phyloP scores from a whole-genome alignment of 148 eudicot genomes.

The Cornus controversa region DNA sequence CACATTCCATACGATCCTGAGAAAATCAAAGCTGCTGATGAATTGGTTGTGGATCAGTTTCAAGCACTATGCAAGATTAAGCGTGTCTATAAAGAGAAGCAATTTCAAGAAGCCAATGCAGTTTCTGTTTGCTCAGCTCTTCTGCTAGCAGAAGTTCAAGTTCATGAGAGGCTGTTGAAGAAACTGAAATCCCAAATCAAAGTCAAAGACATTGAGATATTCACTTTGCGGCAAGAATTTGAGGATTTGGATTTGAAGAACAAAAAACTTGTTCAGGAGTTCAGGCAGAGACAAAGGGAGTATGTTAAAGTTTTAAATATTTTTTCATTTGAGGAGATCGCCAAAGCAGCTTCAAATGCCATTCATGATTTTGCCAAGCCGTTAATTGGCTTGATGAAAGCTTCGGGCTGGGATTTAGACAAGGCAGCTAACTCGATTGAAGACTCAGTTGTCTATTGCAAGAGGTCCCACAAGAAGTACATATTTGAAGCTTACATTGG shows the following conservation, averaged over 20 bases:
- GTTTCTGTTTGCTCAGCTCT: constrained; percentile 24
- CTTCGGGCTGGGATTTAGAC: constrained; percentile 61
- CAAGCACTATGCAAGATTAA: constrained; percentile 34
- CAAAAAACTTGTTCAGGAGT: constrained; percentile 18
- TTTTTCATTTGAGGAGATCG: constrained; percentile 31
- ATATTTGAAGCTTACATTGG: constrained; percentile 59
- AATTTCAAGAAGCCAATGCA: constrained; percentile 26
- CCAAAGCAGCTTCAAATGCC: constrained; percentile 32
- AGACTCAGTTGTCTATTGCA: constrained; percentile 31
- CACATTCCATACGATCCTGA: constrained; percentile 48
- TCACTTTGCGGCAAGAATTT: constrained; percentile 27
- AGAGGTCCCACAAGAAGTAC: constrained; percentile 49
- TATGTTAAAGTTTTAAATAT: constrained; percentile 5
- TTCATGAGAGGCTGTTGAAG: constrained; percentile 33
- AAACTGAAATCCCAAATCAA: constrained; percentile 32
- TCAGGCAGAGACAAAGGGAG: constrained; percentile 17
- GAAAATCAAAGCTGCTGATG: constrained; percentile 47
- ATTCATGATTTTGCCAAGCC: constrained; percentile 51
- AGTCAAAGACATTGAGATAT: constrained; percentile 22
- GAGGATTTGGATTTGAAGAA: constrained; percentile 29
- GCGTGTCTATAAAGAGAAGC: constrained; percentile 36
- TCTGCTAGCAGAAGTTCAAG: constrained; percentile 38
- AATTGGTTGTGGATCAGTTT: constrained; percentile 33
- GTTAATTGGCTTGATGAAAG: constrained; percentile 48
- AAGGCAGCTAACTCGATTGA: constrained; percentile 42